Base-by-base conservation (phyloP, 108 stramenopile species). In the Pseudonitzschia multistriata region DNA sequence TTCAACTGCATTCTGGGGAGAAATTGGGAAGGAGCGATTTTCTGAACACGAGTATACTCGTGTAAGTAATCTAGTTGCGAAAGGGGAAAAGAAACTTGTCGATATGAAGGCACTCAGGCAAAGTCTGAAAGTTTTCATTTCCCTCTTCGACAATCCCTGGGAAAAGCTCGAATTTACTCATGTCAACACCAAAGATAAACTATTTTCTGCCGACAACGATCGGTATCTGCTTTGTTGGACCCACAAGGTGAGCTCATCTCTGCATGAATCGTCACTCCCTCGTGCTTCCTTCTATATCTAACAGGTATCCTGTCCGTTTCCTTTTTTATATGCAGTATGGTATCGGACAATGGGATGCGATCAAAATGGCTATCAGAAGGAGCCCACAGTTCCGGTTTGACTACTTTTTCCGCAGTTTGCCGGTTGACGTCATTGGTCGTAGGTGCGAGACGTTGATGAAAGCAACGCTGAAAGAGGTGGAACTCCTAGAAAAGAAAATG, bases 131-230 rank as follows among this genome's bases (percentile, higher is more conserved):
- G 68, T 85, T 6, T 72, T 94, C 10, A 72, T 94, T 49, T 88
- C 88, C 3, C 67, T 92, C 19, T 94, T 94, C 72, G 88, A 88
- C 54, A 94, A 94, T 83, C 90, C 93, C 10, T 94, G 93, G 93
- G 75, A 81, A 33, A 90, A 94, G 62, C 72, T 91, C 28, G 89
- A 94, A 66, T 94, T 91, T 61, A 83, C 80, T 15, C 80, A 91
- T 57, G 78, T 84, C 34, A 87, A 81, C 52, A 82, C 80, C 29
- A 91, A 79, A 49, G 84, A 85, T 65, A 88, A 87, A 45, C 71
- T 87, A 53, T 88, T 85, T 60, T 81, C 83, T 27, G 39, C 70
- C 17, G 83, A 83, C 17, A 83, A 88, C 40, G 86, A 88, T 74
- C 68, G 86, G 3, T 74, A 84, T 65, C 66, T 88, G 50, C 74